These are phyloP conservation scores for Chrysoporthe puriensis DNA, from an alignment of 2,329 filamentous ascomycete genomes.

Conservation along the genomic window DNA sequence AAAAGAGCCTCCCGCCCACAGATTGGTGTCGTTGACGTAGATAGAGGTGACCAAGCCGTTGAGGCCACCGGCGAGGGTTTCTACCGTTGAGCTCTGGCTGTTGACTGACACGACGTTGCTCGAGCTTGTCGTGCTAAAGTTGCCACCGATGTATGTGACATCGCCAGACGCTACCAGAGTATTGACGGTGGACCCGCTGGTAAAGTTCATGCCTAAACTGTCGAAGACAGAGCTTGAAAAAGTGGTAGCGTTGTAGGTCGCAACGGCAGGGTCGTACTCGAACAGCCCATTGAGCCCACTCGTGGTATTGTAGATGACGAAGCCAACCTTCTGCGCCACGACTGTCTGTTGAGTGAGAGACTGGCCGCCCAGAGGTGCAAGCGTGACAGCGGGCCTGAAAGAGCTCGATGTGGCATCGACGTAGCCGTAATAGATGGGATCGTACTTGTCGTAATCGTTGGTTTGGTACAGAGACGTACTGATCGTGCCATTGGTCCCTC, in stretches of 20 bases:
- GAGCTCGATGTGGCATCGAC: constrained; percentile 74
- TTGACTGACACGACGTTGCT: constrained; percentile 79
- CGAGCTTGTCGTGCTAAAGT: constrained; percentile 71
- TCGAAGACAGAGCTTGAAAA: constrained; percentile 77
- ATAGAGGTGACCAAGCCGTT: constrained; percentile 78
- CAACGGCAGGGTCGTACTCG: constrained; percentile 75
- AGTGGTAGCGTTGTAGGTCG: constrained; percentile 61
- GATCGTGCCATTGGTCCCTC: constrained; percentile 39
- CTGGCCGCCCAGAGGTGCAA: constrained; percentile 71
- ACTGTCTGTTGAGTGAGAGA: constrained; percentile 66
- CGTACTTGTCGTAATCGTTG: constrained; percentile 96
- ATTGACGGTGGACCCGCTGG: constrained; percentile 68
- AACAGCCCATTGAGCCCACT: constrained; percentile 88
- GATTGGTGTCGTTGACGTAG: constrained; percentile 63
- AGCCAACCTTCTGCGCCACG: constrained; percentile 88
- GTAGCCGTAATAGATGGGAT: constrained; percentile 84
- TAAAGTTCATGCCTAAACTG: constrained; percentile 72
- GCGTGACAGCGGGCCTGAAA: constrained; percentile 80
- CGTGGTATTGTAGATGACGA: constrained; percentile 72
- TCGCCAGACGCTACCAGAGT: constrained; percentile 68
- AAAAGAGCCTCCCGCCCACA: constrained; percentile 88
- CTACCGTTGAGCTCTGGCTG: constrained; percentile 62
- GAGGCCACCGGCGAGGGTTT: constrained; percentile 71
- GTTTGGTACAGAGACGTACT: constrained; percentile 78
- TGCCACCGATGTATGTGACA: constrained; percentile 77